Conservation (phyloP, 768 basidiomycete species). For the Collybia sordida region DNA sequence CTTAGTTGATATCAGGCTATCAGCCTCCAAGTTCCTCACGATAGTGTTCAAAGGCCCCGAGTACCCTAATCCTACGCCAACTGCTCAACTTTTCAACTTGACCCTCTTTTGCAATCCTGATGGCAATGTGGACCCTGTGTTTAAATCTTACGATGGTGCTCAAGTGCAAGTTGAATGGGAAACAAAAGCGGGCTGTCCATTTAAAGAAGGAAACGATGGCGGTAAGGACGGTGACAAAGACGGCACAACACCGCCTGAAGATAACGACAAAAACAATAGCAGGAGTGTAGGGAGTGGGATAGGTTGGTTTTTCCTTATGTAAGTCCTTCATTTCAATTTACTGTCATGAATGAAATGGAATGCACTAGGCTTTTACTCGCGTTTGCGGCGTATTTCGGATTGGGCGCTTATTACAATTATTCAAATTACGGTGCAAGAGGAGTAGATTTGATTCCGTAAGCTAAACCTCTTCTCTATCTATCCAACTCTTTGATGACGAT, state of each 20-base stretch:
- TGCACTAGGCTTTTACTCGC: conserved; percentile 57
- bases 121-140: conserved; percentile 42
- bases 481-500: conserved; percentile 8
- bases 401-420: conserved; percentile 89
- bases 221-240: conserved; percentile 29
- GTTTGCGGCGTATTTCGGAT: conserved; percentile 65
- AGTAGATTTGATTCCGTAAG: conserved; percentile 81
- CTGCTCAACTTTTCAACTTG: conserved; percentile 59
- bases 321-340: conserved; percentile 25
- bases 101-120: conserved; percentile 56
- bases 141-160: conserved; percentile 61
- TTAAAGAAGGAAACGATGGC: conserved; percentile 39
- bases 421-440: conserved; percentile 85
- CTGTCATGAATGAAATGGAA: not conserved
- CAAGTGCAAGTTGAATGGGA: conserved; percentile 61
- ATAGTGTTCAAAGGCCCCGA: conserved; percentile 57
- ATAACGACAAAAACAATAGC: conserved; percentile 24
- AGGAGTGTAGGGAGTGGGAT: conserved; percentile 66
- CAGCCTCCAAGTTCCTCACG: conserved; percentile 56
- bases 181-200: conserved; percentile 56
- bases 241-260: conserved; percentile 11
- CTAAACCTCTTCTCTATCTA: conserved; percentile 12
- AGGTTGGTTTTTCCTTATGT: conserved; percentile 91
- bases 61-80: conserved; percentile 56
- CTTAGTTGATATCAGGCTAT: conserved; percentile 8